phyloP scores from a whole-genome alignment of 2,329 filamentous ascomycete species.

The Aureobasidium pullulans region DNA sequence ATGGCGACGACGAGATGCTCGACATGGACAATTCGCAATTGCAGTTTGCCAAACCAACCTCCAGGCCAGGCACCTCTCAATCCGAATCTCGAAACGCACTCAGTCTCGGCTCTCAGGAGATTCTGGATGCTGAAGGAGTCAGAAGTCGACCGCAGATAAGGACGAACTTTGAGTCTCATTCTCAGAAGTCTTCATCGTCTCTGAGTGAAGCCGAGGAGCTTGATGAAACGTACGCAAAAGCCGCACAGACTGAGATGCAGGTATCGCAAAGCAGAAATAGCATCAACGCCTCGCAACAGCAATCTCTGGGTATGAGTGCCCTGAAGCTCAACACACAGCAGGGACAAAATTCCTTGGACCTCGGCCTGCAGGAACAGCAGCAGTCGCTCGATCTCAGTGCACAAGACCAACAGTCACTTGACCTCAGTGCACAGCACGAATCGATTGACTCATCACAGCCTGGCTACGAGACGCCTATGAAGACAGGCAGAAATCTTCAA shows the following conservation, averaged over 20 bases:
- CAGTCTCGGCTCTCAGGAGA: constrained; percentile 1
- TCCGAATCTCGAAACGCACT: neutral
- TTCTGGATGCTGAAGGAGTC: neutral
- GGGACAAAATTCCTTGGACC: too few species aligned
- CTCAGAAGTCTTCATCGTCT: neutral
- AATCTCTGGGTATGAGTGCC: neutral
- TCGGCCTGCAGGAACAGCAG: neutral
- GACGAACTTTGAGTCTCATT: neutral
- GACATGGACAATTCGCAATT: neutral
- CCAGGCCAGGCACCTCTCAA: neutral
- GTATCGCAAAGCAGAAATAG: neutral
- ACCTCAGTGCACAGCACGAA: neutral
- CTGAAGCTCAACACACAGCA: too few species aligned
- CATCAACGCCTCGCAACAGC: neutral
- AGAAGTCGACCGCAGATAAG: neutral
- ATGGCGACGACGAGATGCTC: constrained; percentile 9
- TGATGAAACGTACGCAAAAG: neutral
- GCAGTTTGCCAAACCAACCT: neutral
- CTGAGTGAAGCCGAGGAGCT: neutral
- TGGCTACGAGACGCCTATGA: neutral
- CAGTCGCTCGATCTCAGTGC: neutral
- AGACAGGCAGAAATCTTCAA: constrained; percentile 3
- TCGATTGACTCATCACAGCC: neutral
- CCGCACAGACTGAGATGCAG: neutral
- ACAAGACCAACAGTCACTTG: neutral